phyloP scores from a whole-genome alignment of 345 rosid species.

The Cochlearia excelsa region DNA sequence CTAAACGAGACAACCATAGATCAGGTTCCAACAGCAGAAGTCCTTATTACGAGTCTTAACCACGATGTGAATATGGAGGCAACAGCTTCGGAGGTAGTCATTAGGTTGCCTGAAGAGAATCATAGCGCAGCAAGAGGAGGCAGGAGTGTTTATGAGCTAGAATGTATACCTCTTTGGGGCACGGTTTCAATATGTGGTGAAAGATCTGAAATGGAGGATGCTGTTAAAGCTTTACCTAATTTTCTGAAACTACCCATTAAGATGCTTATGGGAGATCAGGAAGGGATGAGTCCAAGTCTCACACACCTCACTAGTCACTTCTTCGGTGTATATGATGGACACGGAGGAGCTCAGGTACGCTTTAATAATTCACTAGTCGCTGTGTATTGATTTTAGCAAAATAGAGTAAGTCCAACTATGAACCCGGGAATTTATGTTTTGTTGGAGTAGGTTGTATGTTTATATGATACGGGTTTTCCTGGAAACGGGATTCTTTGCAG shows the following conservation, averaged over 20 bases:
- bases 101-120: constrained; percentile 58
- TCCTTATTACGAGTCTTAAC: constrained; percentile 48
- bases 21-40: constrained; percentile 60
- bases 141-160: constrained; percentile 76
- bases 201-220: constrained; percentile 94
- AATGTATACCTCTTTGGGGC: constrained; percentile 89
- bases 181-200: constrained; percentile 65
- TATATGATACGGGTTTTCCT: constrained; percentile 32
- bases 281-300: constrained; percentile 60
- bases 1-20: constrained; percentile 54
- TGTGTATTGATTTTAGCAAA: constrained; percentile 7
- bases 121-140: constrained; percentile 46
- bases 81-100: constrained; percentile 56
- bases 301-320: constrained; percentile 75
- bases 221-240: constrained; percentile 56
- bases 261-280: constrained; percentile 67
- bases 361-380: constrained; percentile 5
- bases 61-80: constrained; percentile 44
- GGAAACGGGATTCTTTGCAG: constrained; percentile 33
- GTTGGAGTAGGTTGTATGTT: constrained; percentile 29
- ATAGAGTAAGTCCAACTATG: constrained; percentile 13
- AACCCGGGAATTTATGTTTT: constrained; percentile 15
- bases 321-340: constrained; percentile 95
- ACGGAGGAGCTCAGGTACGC: constrained; percentile 88
- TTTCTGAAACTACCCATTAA: constrained; percentile 71